Evolutionary conservation across 176 grass and related monocot genomes (phyloP).

Genomic region (Oryza glaberrima): DNA sequence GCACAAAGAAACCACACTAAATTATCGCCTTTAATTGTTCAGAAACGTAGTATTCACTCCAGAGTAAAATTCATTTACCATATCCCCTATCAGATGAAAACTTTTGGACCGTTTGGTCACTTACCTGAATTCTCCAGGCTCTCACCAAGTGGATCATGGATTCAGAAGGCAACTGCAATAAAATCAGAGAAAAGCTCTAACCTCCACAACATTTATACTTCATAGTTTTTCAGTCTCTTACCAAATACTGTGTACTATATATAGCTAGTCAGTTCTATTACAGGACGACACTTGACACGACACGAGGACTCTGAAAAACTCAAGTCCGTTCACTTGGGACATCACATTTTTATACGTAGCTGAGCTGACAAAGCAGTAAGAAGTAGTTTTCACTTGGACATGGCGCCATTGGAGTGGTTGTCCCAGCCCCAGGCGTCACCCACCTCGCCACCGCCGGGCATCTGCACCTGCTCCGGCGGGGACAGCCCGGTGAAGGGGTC

Average conservation of each 20-base stretch:
- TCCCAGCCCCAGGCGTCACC: constrained; percentile 59
- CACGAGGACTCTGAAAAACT: constrained; percentile 56
- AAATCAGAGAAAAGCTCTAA: background rate
- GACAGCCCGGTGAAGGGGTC: constrained; percentile 61
- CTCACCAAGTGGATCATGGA: background rate
- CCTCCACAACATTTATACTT: constrained; percentile 17
- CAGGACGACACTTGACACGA: constrained; percentile 22
- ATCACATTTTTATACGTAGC: background rate
- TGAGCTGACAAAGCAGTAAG: background rate
- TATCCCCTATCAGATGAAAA: background rate
- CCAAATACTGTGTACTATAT: background rate
- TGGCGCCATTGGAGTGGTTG: constrained; percentile 40
- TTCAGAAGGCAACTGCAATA: background rate
- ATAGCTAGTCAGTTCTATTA: constrained; percentile 12
- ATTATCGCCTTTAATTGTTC: background rate
- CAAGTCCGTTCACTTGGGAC: constrained; percentile 46
- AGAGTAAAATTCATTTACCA: background rate
- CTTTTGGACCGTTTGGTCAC: background rate
- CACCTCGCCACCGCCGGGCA: constrained; percentile 26
- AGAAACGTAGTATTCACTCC: background rate
- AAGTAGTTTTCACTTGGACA: constrained; percentile 53
- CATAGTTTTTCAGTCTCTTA: constrained; percentile 27
- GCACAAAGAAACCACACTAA: background rate
- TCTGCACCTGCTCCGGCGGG: constrained; percentile 64
- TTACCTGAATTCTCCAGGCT: background rate